phyloP scores from a whole-genome alignment of 1,139 yeast genomes.

The Meyerozyma carpophila region DNA sequence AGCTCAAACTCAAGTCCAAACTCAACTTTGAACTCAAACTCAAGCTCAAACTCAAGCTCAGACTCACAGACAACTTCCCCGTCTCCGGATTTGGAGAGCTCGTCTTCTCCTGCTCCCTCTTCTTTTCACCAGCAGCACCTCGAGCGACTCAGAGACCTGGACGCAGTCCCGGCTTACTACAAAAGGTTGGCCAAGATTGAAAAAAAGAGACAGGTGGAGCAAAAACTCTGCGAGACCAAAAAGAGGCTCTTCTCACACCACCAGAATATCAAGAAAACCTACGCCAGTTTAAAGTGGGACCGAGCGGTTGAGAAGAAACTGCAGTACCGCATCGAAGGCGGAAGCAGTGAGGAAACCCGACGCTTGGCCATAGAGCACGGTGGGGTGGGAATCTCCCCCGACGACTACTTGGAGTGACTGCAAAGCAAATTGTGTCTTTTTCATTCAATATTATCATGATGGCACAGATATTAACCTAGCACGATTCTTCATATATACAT shows the following conservation, averaged over 20 bases:
- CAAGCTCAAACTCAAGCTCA: too few relatives aligned
- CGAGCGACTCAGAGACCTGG: neutral
- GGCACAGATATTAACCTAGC: too few relatives aligned
- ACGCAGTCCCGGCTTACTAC: neutral
- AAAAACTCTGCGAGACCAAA: neutral
- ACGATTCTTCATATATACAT: neutral
- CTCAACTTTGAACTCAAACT: too few relatives aligned
- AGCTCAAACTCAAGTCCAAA: too few relatives aligned
- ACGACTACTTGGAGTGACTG: neutral
- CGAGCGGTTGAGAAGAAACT: neutral
- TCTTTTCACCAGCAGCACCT: neutral
- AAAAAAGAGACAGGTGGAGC: neutral
- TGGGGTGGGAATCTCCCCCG: neutral
- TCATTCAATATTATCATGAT: too few relatives aligned
- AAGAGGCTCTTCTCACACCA: neutral
- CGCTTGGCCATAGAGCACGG: neutral
- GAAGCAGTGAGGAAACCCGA: neutral
- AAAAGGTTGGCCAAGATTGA: neutral
- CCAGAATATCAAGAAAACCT: neutral
- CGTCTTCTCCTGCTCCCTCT: too few relatives aligned
- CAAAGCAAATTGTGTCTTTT: too few relatives aligned
- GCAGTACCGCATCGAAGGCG: neutral
- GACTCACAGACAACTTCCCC: too few relatives aligned
- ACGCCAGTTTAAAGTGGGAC: neutral
- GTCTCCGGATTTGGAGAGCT: neutral